These are phyloP conservation scores for Abrus pulchellus DNA, from an alignment of 306 rosid species.

Conservation along the genomic window DNA sequence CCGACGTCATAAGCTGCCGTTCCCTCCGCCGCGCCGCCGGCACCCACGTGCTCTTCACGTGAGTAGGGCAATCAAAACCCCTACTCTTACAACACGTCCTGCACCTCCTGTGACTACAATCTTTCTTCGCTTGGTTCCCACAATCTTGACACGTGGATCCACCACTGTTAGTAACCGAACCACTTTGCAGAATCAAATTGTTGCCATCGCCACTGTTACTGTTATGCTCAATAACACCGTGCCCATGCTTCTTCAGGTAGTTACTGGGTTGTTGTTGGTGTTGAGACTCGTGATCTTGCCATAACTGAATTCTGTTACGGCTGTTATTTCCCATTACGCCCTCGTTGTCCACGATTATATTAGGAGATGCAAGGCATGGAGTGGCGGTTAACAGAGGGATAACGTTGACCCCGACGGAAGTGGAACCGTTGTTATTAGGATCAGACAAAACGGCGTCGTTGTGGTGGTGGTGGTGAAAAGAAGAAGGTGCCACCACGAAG, in stretches of 20 bases:
- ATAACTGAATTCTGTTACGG: conserved; percentile 27
- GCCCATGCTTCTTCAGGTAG: conserved; percentile 63
- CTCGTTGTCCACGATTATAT: conserved; percentile 46
- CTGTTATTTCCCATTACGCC: too few species aligned
- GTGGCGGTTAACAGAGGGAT: conserved; percentile 73
- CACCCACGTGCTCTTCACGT: conserved; percentile 97
- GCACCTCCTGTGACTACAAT: conserved; percentile 83
- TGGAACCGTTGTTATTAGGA: conserved; percentile 60
- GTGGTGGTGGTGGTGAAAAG: conserved; percentile 59
- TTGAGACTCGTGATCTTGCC: not conserved
- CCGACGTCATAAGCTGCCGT: conserved; percentile 62
- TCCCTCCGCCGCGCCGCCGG: conserved; percentile 91
- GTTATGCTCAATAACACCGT: conserved; percentile 45
- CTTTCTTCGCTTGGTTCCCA: conserved; percentile 97
- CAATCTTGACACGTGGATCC: conserved; percentile 91
- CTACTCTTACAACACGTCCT: conserved; percentile 96
- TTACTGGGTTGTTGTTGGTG: conserved; percentile 36
- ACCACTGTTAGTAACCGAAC: conserved; percentile 47
- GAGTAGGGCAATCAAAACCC: conserved; percentile 91
- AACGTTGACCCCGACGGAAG: conserved; percentile 72
- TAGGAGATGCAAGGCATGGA: conserved; percentile 54
- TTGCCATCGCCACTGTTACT: not conserved
- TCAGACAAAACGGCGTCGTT: conserved; percentile 53
- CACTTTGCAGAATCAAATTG: conserved; percentile 50
- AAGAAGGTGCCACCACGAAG: conserved; percentile 79